Evolutionary conservation across 1,139 yeast species (phyloP).

Genomic region (Hemisphaericaspora xylanilytica): DNA sequence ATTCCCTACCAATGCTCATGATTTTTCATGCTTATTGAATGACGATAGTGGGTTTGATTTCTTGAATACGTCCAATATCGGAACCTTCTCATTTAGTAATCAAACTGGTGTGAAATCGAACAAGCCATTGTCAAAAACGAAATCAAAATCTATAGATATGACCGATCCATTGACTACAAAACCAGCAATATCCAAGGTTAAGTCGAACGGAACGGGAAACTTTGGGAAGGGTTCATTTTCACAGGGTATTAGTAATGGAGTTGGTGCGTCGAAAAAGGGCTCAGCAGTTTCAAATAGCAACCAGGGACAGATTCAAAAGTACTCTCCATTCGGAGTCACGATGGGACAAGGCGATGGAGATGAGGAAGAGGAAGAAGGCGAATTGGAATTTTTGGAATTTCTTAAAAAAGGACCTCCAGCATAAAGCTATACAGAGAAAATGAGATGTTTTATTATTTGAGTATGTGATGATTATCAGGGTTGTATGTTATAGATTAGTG

Average conservation of each 20-base stretch:
- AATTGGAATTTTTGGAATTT: conserved; percentile 50
- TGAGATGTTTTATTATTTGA: too few species aligned
- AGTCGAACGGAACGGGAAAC: background rate
- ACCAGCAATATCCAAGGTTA: background rate
- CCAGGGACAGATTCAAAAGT: conserved; percentile 2
- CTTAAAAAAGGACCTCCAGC: conserved; percentile 40
- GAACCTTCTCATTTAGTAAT: conserved; percentile 26
- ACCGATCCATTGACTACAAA: conserved; percentile 2
- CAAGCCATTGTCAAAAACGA: background rate
- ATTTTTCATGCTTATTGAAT: conserved; percentile 36
- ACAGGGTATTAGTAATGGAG: background rate
- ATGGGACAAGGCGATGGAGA: conserved; percentile 2
- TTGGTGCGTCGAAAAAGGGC: conserved; percentile 1
- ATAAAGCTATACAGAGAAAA: background rate
- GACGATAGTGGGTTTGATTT: conserved; percentile 30
- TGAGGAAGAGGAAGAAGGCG: conserved; percentile 24
- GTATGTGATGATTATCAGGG: too few species aligned
- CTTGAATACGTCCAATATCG: conserved; percentile 25
- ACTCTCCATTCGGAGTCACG: conserved; percentile 4
- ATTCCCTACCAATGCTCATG: conserved; percentile 22
- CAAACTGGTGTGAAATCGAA: background rate
- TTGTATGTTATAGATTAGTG: too few species aligned
- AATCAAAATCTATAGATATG: conserved; percentile 1
- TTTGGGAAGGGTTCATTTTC: background rate
- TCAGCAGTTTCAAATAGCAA: conserved; percentile 8